These are phyloP conservation scores for Spencermartinsiella ligniputridi DNA, from an alignment of 1,139 yeast genomes.

Conservation along the genomic window DNA sequence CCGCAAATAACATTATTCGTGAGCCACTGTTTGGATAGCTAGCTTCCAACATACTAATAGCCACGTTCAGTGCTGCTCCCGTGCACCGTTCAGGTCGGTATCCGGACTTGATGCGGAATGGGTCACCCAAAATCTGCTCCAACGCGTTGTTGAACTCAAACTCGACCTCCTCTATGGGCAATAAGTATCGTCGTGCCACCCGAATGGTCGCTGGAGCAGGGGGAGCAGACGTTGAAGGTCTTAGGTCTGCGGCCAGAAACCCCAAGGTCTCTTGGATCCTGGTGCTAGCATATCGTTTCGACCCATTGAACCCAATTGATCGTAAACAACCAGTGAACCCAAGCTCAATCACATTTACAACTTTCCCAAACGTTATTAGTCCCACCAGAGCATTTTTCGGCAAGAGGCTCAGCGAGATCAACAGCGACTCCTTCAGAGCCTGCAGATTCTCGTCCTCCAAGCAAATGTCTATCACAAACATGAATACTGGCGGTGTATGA, in stretches of 20 bases:
- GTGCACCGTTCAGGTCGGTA: constrained; percentile 56
- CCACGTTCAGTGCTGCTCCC: constrained; percentile 64
- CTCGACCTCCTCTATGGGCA: constrained; percentile 44
- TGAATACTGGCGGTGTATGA: constrained; percentile 44
- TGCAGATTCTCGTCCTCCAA: constrained; percentile 46
- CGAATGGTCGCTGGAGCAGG: constrained; percentile 15
- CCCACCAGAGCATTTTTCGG: constrained; percentile 47
- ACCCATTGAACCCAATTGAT: constrained; percentile 53
- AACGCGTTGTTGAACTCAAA: constrained; percentile 51
- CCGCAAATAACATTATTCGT: constrained; percentile 56
- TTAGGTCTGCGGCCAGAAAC: constrained; percentile 41
- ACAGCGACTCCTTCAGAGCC: constrained; percentile 53
- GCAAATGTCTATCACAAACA: constrained; percentile 67
- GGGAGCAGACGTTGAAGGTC: constrained; percentile 13
- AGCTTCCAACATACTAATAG: constrained; percentile 48
- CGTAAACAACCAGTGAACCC: constrained; percentile 34
- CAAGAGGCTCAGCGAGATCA: constrained; percentile 49
- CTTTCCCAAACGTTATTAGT: constrained; percentile 62
- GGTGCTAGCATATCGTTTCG: constrained; percentile 49
- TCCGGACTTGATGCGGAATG: constrained; percentile 46
- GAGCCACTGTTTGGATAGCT: constrained; percentile 51
- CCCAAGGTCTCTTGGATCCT: constrained; percentile 53
- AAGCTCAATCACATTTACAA: constrained; percentile 60
- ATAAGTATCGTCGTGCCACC: constrained; percentile 28
- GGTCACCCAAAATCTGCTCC: constrained; percentile 50